phyloP scores from a whole-genome alignment of 2,329 filamentous ascomycete species.

The Seiridium unicorne region DNA sequence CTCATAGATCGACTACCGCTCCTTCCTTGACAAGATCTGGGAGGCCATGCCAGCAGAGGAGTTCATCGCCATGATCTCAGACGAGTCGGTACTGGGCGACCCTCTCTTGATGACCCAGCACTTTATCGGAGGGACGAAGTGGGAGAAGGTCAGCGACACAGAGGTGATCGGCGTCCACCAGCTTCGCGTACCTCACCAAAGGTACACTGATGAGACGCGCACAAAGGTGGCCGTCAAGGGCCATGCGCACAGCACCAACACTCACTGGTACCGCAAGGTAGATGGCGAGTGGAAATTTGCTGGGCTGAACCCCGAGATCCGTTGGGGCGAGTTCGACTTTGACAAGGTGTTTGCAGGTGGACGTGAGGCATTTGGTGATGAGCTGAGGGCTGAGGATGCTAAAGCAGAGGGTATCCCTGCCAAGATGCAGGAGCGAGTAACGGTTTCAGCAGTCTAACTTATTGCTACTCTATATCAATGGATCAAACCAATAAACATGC shows the following conservation, averaged over 20 bases:
- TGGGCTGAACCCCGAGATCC: constrained; percentile 52
- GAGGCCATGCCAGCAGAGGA: constrained; percentile 59
- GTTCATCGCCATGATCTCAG: constrained; percentile 60
- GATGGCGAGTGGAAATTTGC: constrained; percentile 63
- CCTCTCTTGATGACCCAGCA: constrained; percentile 63
- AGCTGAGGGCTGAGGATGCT: not conserved
- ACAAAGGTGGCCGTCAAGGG: constrained; percentile 54
- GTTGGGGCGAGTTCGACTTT: constrained; percentile 58
- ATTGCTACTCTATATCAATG: no score
- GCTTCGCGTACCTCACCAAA: constrained; percentile 60
- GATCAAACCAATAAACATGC: not conserved
- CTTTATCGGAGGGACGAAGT: constrained; percentile 59
- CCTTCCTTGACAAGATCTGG: constrained; percentile 60
- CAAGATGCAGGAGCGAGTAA: not conserved
- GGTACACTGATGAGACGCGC: constrained; percentile 51
- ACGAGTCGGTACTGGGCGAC: constrained; percentile 57
- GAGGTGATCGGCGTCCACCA: constrained; percentile 61
- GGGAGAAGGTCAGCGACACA: constrained; percentile 56
- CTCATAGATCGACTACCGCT: constrained; percentile 67
- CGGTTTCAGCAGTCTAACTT: not conserved
- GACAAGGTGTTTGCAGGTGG: constrained; percentile 50
- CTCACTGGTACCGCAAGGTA: constrained; percentile 56
- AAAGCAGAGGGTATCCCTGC: not conserved
- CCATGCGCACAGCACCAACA: constrained; percentile 57
- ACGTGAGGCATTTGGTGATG: constrained; percentile 34